Evolutionary conservation across 2,329 filamentous ascomycete species (phyloP).

Genomic region (Cladosporium sp.): DNA sequence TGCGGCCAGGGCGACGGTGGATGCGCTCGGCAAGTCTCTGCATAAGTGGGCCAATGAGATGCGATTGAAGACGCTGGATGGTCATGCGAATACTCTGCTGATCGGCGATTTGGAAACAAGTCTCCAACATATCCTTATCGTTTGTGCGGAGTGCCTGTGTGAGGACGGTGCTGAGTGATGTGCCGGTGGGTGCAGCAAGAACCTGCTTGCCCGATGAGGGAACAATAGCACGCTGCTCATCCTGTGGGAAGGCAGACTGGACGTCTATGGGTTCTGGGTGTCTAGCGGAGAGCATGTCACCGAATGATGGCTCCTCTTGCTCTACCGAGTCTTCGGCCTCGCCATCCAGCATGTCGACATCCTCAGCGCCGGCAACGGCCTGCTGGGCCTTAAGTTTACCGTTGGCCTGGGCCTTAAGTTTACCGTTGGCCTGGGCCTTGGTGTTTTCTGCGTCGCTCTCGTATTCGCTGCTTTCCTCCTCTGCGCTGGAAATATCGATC

Average conservation of each 20-base stretch:
- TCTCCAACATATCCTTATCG: constrained; percentile 85
- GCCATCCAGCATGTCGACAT: constrained; percentile 32
- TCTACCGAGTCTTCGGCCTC: constrained; percentile 35
- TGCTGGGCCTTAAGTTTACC: constrained; percentile 31
- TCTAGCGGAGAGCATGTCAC: constrained; percentile 73
- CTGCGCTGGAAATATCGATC: constrained; percentile 51
- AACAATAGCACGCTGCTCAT: constrained; percentile 46
- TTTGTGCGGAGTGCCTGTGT: constrained; percentile 91
- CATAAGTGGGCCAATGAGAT: constrained; percentile 75
- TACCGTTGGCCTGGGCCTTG: constrained; percentile 14
- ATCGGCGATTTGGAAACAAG: constrained; percentile 81
- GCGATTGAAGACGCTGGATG: constrained; percentile 84
- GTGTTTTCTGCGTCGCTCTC: constrained; percentile 25
- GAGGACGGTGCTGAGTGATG: constrained; percentile 88
- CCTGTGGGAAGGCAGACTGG: constrained; percentile 52
- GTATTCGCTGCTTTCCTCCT: constrained; percentile 37
- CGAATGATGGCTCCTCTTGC: constrained; percentile 67
- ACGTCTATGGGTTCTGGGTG: constrained; percentile 77
- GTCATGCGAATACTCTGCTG: constrained; percentile 77
- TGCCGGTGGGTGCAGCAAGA: constrained; percentile 66
- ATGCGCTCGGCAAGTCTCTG: constrained; percentile 83
- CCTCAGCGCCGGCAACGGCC: constrained; percentile 23
- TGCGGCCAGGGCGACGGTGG: constrained; percentile 82
- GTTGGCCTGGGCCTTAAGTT: constrained; percentile 24
- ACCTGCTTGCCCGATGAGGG: constrained; percentile 46